Percentiles rank a stretch among this genome's conserved stretches.
Conservation (phyloP, 2,329 filamentous ascomycete genomes). For the Didymella glomerata region DNA sequence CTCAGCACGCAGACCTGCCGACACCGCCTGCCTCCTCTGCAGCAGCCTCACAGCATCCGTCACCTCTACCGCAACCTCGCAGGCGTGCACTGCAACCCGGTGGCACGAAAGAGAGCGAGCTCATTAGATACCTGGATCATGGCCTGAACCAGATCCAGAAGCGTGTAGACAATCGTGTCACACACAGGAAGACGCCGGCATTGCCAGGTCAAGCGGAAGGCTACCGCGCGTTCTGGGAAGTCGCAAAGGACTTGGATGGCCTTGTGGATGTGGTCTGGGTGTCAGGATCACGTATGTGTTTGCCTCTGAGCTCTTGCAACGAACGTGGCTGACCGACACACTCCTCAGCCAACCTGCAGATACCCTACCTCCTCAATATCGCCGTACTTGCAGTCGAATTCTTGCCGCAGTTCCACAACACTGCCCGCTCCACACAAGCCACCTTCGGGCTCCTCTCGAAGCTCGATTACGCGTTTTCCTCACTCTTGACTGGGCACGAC, state of each 20-base stretch:
- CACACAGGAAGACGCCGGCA: slow-evolving; percentile 60
- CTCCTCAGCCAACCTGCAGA: slow-evolving; percentile 73
- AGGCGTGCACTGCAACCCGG: slow-evolving; percentile 63
- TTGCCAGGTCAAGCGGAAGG: slow-evolving; percentile 53
- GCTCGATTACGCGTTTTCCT: slow-evolving; percentile 83
- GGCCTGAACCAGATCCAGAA: slow-evolving; percentile 51
- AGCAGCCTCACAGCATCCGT: slow-evolving; percentile 51
- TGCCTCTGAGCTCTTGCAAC: neutral
- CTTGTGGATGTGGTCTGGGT: slow-evolving; percentile 86
- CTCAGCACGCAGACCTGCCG: slow-evolving; percentile 29
- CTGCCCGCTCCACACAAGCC: slow-evolving; percentile 68
- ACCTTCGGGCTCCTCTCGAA: slow-evolving; percentile 78
- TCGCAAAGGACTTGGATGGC: slow-evolving; percentile 76
- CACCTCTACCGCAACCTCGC: slow-evolving; percentile 62
- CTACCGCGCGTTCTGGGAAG: slow-evolving; percentile 71
- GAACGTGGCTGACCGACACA: slow-evolving; percentile 5
- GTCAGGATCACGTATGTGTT: slow-evolving; percentile 78
- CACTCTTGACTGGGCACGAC: slow-evolving; percentile 73
- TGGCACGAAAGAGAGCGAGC: slow-evolving; percentile 65
- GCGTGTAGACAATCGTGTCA: slow-evolving; percentile 42
- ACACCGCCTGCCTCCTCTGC: slow-evolving; percentile 61
- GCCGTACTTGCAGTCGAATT: slow-evolving; percentile 77
- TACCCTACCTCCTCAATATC: slow-evolving; percentile 82
- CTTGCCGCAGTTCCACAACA: slow-evolving; percentile 74
- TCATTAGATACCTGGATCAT: slow-evolving; percentile 66